Evolutionary conservation across 1,284 basidiomycete species (phyloP), one percentile per base, ranked within the genome.

Genomic region (Macrocystidia cucumis): DNA sequence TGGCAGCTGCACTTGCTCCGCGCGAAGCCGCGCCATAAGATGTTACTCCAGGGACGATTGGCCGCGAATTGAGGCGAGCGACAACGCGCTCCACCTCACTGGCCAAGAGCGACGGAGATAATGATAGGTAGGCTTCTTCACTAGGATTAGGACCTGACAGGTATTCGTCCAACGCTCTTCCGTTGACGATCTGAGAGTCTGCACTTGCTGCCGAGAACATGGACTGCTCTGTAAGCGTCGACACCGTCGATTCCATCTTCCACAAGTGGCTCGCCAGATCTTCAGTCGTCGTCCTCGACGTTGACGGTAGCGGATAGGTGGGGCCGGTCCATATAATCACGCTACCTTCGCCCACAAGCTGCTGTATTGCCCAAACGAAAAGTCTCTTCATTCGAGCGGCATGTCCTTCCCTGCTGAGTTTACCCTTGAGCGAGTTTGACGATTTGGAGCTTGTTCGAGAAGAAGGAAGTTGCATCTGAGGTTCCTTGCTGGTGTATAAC

Each of bases 311-410:
- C 8, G 49, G 47, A 20, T 62, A 58, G 4, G 60, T 56, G 3
- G 72, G 69, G 0, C 78, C 78, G 38, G 79, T 72, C 74, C 78
- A 82, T 2, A 82, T 50, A 1, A 83, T 61, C 37, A 85, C 74
- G 42, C 67, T 72, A 7, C 83, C 83, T 38, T 84, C 82, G 35
- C 70, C 61, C 37, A 73, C 63, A 12, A 86, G 57, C 48, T 75
- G 68, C n/a, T 72, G 56, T 35, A 85, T 61, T 0, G 76, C 74
- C 57, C 67, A 72, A 13, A 58, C 54, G 52, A 82, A 86, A 2
- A 86, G 61, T 8, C 76, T 65, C 46, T 81, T 82, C 54, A 72
- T 67, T 54, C 75, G 77, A 9, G 50, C 39, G 25, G 59, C 56
- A 14, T 54, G 35, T 37, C 55, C 51, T 1, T 47, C 49, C 13